Conservation (phyloP, 129 eudicot species). For the Solidago caesia region DNA sequence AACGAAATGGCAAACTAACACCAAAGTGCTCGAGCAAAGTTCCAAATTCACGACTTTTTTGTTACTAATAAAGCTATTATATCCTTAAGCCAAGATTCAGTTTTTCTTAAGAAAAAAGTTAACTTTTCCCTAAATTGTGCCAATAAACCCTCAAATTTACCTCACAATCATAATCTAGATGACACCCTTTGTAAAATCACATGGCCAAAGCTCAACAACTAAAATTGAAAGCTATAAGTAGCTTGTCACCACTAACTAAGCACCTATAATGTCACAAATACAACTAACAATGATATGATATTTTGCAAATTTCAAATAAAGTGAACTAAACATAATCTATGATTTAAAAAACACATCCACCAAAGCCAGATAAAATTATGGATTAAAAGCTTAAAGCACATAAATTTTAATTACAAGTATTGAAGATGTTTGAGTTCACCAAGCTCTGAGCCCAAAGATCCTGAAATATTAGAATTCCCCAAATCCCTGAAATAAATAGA, state of each 20-base stretch:
- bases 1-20: not conserved
- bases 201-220: not conserved
- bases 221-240: not conserved
- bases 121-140: not conserved
- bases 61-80: not conserved
- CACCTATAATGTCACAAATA: not conserved
- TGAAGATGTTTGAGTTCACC: conserved; percentile 82
- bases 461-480: conserved; percentile 86
- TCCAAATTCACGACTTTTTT: not conserved
- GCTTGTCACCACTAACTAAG: not conserved
- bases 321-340: not conserved
- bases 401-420: conserved; percentile 47
- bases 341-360: not conserved
- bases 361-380: not conserved
- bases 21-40: not conserved
- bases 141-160: not conserved
- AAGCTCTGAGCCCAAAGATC: conserved; percentile 72
- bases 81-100: conserved; percentile 1
- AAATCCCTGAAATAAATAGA: conserved; percentile 72
- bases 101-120: not conserved
- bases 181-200: not conserved
- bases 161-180: not conserved
- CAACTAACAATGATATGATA: not conserved
- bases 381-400: not conserved
- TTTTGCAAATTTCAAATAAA: not conserved